Conservation (phyloP, 1,284 basidiomycete species). For the Inonotus hispidus region DNA sequence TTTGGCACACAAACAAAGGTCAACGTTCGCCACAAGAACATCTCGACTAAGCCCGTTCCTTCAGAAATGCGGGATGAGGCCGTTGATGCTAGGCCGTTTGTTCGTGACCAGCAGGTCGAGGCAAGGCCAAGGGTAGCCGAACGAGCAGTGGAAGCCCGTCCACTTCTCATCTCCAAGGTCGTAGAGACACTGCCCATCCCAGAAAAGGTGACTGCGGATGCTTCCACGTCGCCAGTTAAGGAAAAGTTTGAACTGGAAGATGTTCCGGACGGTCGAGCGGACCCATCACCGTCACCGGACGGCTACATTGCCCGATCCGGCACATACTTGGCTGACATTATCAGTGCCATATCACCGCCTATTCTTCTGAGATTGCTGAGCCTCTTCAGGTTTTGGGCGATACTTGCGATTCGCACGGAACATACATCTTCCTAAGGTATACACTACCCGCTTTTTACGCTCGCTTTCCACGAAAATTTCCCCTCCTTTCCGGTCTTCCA, state of each 20-base stretch:
- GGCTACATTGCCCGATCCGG: conserved; percentile 5
- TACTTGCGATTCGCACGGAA: conserved; percentile 1
- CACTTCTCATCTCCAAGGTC: conserved; percentile 6
- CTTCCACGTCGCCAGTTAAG: conserved; percentile 5
- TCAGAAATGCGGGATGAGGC: conserved; percentile 26
- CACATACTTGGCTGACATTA: conserved; percentile 6
- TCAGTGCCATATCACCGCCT: conserved; percentile 16
- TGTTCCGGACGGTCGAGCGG: neutral
- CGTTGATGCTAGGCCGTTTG: conserved; percentile 31
- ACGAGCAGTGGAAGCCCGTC: conserved; percentile 12
- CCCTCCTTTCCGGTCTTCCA: neutral
- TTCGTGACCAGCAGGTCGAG: conserved; percentile 36
- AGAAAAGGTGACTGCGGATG: conserved; percentile 1
- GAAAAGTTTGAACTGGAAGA: conserved; percentile 10
- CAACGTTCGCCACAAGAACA: conserved; percentile 24
- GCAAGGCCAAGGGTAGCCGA: conserved; percentile 28
- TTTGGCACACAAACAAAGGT: conserved; percentile 43
- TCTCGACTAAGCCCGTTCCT: conserved; percentile 25
- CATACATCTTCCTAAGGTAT: neutral
- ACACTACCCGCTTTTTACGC: neutral
- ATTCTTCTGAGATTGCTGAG: conserved; percentile 15
- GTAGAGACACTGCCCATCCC: conserved; percentile 12
- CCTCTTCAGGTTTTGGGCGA: conserved; percentile 13
- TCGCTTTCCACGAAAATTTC: conserved; percentile 1
- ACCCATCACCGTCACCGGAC: neutral